Conservation (phyloP, 2,329 filamentous ascomycete species). For the Herpotrichia juniperi region DNA sequence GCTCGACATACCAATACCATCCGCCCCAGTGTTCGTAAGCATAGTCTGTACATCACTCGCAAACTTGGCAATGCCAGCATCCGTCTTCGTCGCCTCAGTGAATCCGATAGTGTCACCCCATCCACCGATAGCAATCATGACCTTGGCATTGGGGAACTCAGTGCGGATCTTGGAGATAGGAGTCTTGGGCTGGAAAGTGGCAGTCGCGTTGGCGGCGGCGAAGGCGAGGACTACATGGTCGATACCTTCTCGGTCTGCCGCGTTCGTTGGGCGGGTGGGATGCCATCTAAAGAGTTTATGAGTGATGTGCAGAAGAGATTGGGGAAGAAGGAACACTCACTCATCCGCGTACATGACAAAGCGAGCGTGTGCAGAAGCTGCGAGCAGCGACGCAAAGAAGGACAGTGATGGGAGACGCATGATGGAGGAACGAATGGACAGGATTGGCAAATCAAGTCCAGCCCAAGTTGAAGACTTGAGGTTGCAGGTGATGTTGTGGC, state of each 20-base stretch:
- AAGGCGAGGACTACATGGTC: constrained; percentile 45
- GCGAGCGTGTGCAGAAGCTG: constrained; percentile 24
- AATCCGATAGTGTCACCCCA: constrained; percentile 75
- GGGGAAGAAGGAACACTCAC: constrained; percentile 22
- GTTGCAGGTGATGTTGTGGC: neutral
- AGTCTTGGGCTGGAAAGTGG: constrained; percentile 60
- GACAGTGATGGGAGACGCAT: constrained; percentile 27
- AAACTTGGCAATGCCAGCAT: constrained; percentile 62
- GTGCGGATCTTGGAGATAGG: constrained; percentile 57
- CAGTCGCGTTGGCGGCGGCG: constrained; percentile 49
- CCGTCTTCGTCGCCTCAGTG: constrained; percentile 59
- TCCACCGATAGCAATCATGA: constrained; percentile 75
- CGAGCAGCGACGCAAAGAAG: constrained; percentile 20
- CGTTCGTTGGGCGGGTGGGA: constrained; percentile 31
- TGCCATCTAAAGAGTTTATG: constrained; percentile 33
- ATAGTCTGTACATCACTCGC: constrained; percentile 69
- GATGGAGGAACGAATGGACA: constrained; percentile 5
- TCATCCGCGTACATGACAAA: constrained; percentile 42
- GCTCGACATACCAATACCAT: constrained; percentile 62
- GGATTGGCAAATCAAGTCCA: neutral
- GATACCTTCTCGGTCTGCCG: constrained; percentile 38
- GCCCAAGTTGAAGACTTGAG: neutral
- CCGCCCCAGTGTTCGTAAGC: constrained; percentile 66
- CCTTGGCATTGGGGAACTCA: constrained; percentile 63
- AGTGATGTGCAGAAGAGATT: neutral